Conservation (phyloP, 129 eudicot genomes). For the Helianthus tuberosus region DNA sequence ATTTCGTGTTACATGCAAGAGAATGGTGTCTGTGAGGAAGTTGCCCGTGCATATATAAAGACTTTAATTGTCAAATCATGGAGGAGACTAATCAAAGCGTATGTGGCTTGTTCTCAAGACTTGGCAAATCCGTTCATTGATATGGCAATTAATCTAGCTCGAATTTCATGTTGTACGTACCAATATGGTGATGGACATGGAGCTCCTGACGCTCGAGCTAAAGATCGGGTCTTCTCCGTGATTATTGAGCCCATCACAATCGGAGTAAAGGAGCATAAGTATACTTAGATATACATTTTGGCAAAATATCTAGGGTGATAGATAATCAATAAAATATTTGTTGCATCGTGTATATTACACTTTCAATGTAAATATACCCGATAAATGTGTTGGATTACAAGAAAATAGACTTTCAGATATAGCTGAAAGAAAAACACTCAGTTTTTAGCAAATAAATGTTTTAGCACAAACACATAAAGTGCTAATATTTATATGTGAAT, state of each 20-base stretch:
- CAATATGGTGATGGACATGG: slow-evolving; percentile 61
- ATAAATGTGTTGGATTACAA: too few species aligned
- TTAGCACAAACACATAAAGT: too few species aligned
- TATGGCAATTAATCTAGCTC: slow-evolving; percentile 56
- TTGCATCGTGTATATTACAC: too few species aligned
- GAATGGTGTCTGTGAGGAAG: slow-evolving; percentile 37
- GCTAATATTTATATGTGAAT: too few species aligned
- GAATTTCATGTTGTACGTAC: slow-evolving; percentile 45
- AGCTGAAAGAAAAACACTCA: too few species aligned
- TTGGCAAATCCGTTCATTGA: slow-evolving; percentile 21
- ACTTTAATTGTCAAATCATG: slow-evolving; percentile 32
- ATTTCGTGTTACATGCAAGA: slow-evolving; percentile 54
- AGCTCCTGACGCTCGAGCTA: slow-evolving; percentile 43
- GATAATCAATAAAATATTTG: too few species aligned
- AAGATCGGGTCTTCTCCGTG: slow-evolving; percentile 30
- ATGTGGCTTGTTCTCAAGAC: slow-evolving; percentile 20
- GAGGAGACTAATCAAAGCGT: slow-evolving; percentile 44
- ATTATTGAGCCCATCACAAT: background rate
- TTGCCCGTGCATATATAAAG: slow-evolving; percentile 34
- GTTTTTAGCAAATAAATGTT: too few species aligned
- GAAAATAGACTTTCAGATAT: too few species aligned
- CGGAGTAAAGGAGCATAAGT: background rate
- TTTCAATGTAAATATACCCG: too few species aligned
- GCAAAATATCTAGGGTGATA: too few species aligned
- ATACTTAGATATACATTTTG: background rate